phyloP scores from a whole-genome alignment of 768 basidiomycete species.

The Tricholoma bakamatsutake region DNA sequence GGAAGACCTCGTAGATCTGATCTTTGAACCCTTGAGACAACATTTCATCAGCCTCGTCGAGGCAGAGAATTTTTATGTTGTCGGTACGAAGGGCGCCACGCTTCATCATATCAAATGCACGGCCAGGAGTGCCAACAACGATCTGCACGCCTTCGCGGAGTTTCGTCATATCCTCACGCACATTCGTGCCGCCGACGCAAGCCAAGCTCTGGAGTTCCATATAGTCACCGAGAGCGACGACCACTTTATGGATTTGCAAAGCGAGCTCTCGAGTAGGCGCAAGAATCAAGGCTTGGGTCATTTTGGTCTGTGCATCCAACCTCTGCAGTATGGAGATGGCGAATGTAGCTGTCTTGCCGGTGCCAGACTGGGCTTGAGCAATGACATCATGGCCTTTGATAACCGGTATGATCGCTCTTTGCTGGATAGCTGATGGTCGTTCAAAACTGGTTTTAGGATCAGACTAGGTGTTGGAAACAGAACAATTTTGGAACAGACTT shows the following conservation, averaged over 20 bases:
- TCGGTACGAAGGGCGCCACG: slow-evolving; percentile 84
- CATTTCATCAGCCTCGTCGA: slow-evolving; percentile 99
- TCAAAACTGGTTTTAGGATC: slow-evolving; percentile 66
- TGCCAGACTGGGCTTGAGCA: slow-evolving; percentile 98
- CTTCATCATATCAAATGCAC: slow-evolving; percentile 98
- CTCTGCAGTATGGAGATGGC: slow-evolving; percentile 93
- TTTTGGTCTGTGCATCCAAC: slow-evolving; percentile 48
- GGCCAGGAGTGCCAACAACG: slow-evolving; percentile 96
- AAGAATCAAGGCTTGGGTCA: slow-evolving; percentile 96
- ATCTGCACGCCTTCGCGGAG: slow-evolving; percentile 89
- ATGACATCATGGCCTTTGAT: slow-evolving; percentile 98
- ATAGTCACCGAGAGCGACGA: slow-evolving; percentile 93
- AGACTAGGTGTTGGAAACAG: neutral
- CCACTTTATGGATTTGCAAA: slow-evolving; percentile 98
- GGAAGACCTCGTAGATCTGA: slow-evolving; percentile 99
- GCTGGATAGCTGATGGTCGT: slow-evolving; percentile 97
- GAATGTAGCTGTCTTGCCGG: slow-evolving; percentile 99
- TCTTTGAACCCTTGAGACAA: slow-evolving; percentile 98
- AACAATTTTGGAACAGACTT: slow-evolving; percentile 21
- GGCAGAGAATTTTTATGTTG: slow-evolving; percentile 89
- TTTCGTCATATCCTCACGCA: slow-evolving; percentile 97
- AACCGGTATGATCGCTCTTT: slow-evolving; percentile 97
- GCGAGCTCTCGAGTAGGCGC: slow-evolving; percentile 98
- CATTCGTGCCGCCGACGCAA: slow-evolving; percentile 96
- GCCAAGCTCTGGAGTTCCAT: slow-evolving; percentile 96